Evolutionary conservation across 2,329 filamentous ascomycete genomes (phyloP).

Genomic region (Penicillium rolfsii): DNA sequence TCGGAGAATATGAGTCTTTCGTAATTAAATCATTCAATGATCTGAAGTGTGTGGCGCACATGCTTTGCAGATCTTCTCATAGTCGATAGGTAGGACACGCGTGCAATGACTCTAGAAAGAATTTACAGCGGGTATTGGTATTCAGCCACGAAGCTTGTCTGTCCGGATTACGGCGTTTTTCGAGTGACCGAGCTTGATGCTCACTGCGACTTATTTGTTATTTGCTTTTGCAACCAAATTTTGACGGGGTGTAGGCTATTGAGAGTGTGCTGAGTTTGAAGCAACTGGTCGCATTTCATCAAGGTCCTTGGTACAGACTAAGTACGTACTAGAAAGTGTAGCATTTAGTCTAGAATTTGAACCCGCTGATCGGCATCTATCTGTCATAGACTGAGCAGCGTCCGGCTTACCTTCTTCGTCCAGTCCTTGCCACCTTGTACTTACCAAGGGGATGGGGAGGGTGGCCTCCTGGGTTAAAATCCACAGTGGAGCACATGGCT

Average conservation of each 20-base stretch:
- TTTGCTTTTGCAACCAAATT: neutral
- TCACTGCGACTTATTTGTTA: neutral
- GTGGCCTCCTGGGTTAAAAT: constrained; percentile 18
- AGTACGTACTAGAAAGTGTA: neutral
- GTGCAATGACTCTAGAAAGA: constrained; percentile 12
- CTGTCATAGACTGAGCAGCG: constrained; percentile 16
- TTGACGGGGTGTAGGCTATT: constrained; percentile 7
- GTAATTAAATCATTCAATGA: neutral
- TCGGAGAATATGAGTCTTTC: neutral
- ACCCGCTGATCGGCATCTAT: constrained; percentile 10
- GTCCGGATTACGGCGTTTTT: neutral
- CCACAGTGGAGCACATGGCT: constrained; percentile 32
- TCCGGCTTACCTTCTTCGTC: constrained; percentile 20
- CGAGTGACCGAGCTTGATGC: neutral
- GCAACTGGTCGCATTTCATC: constrained; percentile 2
- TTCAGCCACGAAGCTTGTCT: constrained; percentile 14
- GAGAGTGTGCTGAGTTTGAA: neutral
- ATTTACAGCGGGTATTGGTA: constrained; percentile 16
- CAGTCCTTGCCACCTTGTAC: constrained; percentile 18
- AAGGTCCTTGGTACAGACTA: neutral
- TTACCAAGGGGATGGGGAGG: constrained; percentile 21
- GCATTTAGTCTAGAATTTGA: constrained; percentile 8
- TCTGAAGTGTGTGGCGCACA: constrained; percentile 10
- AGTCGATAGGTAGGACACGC: constrained; percentile 19
- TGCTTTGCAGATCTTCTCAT: constrained; percentile 24